These are phyloP conservation scores for Chlamydomonas reinhardtii DNA, from an alignment of 163 green algal species.

Conservation along the genomic window DNA sequence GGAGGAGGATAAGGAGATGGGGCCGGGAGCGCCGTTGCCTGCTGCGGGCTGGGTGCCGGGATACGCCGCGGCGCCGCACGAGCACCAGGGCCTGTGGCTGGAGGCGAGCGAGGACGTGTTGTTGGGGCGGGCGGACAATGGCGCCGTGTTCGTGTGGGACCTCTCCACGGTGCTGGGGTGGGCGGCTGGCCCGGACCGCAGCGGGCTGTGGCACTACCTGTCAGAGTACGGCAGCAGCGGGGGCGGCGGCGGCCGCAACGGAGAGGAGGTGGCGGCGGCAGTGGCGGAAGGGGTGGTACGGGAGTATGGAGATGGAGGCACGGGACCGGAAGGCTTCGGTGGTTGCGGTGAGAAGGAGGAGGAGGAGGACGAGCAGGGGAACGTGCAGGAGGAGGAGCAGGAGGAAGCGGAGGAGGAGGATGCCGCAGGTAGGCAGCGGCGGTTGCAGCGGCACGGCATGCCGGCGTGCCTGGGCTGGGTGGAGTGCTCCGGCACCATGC, in stretches of 20 bases:
- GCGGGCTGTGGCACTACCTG: constrained; percentile 21
- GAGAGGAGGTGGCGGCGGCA: not conserved
- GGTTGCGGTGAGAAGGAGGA: no score
- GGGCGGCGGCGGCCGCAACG: not conserved
- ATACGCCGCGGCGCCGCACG: not conserved
- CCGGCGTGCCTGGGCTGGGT: constrained; percentile 13
- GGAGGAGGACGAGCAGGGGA: not conserved
- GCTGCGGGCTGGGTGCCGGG: not conserved
- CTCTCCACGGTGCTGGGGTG: constrained; percentile 40
- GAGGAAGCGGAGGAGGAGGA: not conserved
- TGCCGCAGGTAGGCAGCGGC: not conserved
- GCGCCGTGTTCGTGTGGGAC: constrained; percentile 46
- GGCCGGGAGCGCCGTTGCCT: not conserved
- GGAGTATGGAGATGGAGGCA: not conserved
- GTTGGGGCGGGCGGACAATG: constrained; percentile 63
- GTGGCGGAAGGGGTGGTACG: no score
- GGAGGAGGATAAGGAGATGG: not conserved
- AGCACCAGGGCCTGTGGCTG: constrained; percentile 57
- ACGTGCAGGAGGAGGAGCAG: not conserved
- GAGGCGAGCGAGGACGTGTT: constrained; percentile 55
- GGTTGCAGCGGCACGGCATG: not conserved
- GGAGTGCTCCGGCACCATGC: not conserved
- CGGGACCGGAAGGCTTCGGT: no score
- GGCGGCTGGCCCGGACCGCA: constrained; percentile 8
- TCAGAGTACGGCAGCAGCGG: not conserved